Base-by-base conservation (phyloP, 2,329 filamentous ascomycete genomes). In the Remersonia thermophila region DNA sequence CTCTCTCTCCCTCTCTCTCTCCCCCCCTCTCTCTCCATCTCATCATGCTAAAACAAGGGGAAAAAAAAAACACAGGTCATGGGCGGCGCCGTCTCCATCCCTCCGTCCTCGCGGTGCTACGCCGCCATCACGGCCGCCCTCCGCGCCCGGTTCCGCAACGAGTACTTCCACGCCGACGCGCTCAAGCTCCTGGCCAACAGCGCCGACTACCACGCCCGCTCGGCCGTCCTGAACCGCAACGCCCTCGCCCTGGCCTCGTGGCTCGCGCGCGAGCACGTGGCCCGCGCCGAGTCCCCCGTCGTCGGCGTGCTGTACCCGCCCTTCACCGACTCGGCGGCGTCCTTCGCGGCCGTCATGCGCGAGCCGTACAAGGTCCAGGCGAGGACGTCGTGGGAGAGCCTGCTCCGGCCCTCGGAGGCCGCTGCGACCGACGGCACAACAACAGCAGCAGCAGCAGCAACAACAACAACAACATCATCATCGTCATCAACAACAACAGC, bases 211-310 rank as follows among this genome's bases (percentile, higher is more conserved):
- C 67, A 66, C 29, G 47, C 56, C 6, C 83, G 75, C 56, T 67
- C 82, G 30, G 55, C 60, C 7, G 61, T 56, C 9, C 64, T 69
- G 39, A 60, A 61, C 23, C 68, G 71, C 6, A 67, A 84, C 32
- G 67, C 69, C 27, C 64, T 42, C 46, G 63, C 65, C 2, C 49
- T 74, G 36, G 53, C 62, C 15, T 60, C 62, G 0, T 70, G 63
- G 45, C 57, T 61, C 25, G 50, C 53, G 5, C 5, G 9, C 5
- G 20, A 23, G 9, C 20, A 23, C 20, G 9, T 23, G 5, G 5
- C 20, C 5, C 20, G 20, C 5, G 20, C 5, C 20, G 5, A 5
- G 5, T 45, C 50, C 9, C 55, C 42, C 9, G 66, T 74, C 38
- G 49, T 55, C 1, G 59, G 59, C 33, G 54, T 57, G 18, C 55